Base-by-base conservation (phyloP, 2,329 filamentous ascomycete genomes). In the Fusarium ambrosium region DNA sequence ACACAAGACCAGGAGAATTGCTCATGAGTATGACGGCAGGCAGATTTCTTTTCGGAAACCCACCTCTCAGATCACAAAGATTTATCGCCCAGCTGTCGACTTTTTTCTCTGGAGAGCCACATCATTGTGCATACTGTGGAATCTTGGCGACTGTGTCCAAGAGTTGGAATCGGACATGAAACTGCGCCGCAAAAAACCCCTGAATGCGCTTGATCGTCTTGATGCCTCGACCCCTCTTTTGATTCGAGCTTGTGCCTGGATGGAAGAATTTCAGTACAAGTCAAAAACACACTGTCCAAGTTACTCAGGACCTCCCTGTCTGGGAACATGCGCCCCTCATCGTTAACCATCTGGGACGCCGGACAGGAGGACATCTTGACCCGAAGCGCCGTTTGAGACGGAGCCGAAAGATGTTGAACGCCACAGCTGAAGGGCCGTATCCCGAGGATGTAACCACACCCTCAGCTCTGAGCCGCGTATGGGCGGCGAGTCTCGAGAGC, bases 401-500 rank as follows among this genome's bases (percentile, higher is more conserved):
- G 48, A 36, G 59, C 45, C 61, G 36, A 27, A 27, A 37, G 22
- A 24, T 39, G 32, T 22, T 22, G 32, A 51, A 20, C 62, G 48
- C 48, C 48, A 64, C 48, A 64, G 39, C 22, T 41, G n/a, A 16
- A 53, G 20, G 34, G 32, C 43, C 61, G 45, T 63, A 63, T 62
- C 62, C 48, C 60, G 29, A 56, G 51, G 36, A 58, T 58, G 48
- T 43, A 24, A 64, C 62, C 62, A 56, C 62, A 43, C 62, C 36
- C 48, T 20, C 24, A 34, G 18, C n/a, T 32, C 27, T 36, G 24
- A 64, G 62, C 62, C 48, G 48, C 48, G 27, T 39, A 24, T 41
- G 14, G 34, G n/a, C 22, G 24, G 13, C 27, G 36, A 56, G 13
- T 64, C 7, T 32, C 9, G 13, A 37, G 18, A 20, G 20, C 53